Base-by-base conservation (phyloP, 208 protist species). In the Wallacemonas sp. region DNA sequence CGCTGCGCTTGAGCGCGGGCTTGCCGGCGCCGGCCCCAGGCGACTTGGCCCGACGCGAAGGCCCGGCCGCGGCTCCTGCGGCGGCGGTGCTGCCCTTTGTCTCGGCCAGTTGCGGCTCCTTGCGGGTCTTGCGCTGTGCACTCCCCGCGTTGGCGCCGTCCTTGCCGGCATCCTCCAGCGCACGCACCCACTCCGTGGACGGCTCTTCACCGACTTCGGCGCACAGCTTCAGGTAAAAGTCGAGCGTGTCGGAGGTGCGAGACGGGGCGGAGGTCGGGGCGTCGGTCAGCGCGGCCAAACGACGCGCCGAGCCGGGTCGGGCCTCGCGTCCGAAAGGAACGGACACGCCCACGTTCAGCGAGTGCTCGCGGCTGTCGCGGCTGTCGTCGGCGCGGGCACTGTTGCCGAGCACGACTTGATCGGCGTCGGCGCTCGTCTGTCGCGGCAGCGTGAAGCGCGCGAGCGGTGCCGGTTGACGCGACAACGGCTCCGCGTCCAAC, bases 171-270 rank as follows among this genome's bases (percentile, higher is more conserved):
- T 42, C 22, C 57, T 44, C 33, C 28, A 85, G 62, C 1, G 70
- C 71, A 5, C 41, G 48, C 28, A 92, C 74, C 89, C 86, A 92
- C 12, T 84, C 69, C 31, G 67, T 59, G 39, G 84, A 74, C n/a
- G 89, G 86, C 65, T 65, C 41, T 67, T 92, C 82, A 18, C 77
- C 77, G 26, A 91, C 33, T 28, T 82, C 77, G 22, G 64, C 59
- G 57, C 84, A 95, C 11, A 89, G 57, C 32, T 62, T 55, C 20
- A 82, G 59, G 62, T 92, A 95, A 10, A 50, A 41, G 42, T 72
- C 62, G 20, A 82, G 57, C 18, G 76, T 61, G 46, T 86, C 84
- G 11, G 38, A 65, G 55, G 16, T 49, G 54, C 66, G 54, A 49
- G 52, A 41, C 16, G 52, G 14, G 4, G 32, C n/a, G 2, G 31